These are phyloP conservation scores for Schizonepeta tenuifolia DNA, from an alignment of 257 asterid species.

Conservation along the genomic window DNA sequence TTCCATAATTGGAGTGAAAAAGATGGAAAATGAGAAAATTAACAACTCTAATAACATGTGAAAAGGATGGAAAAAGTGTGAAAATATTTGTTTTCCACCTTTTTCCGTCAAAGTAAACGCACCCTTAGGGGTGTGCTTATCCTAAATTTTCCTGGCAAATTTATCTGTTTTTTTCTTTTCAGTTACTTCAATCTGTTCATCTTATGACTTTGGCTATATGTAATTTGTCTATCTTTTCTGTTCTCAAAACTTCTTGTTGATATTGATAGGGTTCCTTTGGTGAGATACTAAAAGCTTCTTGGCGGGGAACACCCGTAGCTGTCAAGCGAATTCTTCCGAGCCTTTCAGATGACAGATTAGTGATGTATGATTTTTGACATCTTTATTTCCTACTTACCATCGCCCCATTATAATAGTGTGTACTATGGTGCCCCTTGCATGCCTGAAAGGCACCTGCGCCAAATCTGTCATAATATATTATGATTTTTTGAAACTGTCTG, in stretches of 20 bases:
- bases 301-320: conserved; percentile 99
- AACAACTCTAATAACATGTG: too few relatives aligned
- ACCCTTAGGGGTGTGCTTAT: conserved; percentile 14
- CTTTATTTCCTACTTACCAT: conserved; percentile 11
- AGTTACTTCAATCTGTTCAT: conserved; percentile 9
- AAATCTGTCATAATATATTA: conserved; percentile 18
- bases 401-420: conserved; percentile 9
- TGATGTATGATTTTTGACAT: conserved; percentile 62
- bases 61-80: too few relatives aligned
- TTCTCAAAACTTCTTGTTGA: conserved; percentile 34
- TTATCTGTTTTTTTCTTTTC: conserved; percentile 5
- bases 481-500: background rate
- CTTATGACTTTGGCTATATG: conserved; percentile 5
- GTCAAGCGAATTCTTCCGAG: conserved; percentile 97
- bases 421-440: conserved; percentile 9
- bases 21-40: too few relatives aligned
- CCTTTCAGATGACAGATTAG: conserved; percentile 97
- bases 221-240: conserved; percentile 6
- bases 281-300: conserved; percentile 90
- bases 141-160: background rate
- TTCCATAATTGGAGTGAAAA: too few relatives aligned
- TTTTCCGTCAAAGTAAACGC: too few relatives aligned
- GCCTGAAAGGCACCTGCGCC: conserved; percentile 22
- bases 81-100: too few relatives aligned
- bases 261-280: conserved; percentile 95